phyloP scores from a whole-genome alignment of 495 filamentous ascomycete genomes.

The Trypethelium eluteriae region DNA sequence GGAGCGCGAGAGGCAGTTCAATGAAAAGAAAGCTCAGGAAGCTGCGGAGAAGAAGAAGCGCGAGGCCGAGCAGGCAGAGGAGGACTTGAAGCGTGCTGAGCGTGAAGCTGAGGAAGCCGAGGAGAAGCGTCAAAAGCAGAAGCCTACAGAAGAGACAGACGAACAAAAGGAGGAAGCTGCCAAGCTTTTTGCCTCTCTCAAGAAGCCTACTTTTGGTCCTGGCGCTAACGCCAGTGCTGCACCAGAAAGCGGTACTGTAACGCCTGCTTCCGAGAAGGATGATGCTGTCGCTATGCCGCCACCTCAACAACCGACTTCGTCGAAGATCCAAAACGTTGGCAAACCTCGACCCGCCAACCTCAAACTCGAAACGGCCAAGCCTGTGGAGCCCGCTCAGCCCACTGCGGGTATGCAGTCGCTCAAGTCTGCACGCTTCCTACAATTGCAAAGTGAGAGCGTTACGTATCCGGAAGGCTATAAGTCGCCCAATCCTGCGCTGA shows the following conservation, averaged over 20 bases:
- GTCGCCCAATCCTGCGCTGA: slow-evolving; percentile 86
- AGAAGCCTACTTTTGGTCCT: slow-evolving; percentile 47
- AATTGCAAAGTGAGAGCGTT: slow-evolving; percentile 53
- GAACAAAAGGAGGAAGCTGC: slow-evolving; percentile 32
- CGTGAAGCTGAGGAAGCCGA: slow-evolving; percentile 39
- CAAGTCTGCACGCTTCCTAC: slow-evolving; percentile 75
- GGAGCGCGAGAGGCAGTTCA: slow-evolving; percentile 33
- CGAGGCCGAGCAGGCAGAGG: slow-evolving; percentile 32
- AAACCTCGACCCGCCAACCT: slow-evolving; percentile 70
- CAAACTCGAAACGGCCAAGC: slow-evolving; percentile 73
- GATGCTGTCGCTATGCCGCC: slow-evolving; percentile 34
- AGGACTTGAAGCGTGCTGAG: slow-evolving; percentile 34
- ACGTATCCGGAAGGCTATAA: slow-evolving; percentile 71
- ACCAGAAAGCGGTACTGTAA: slow-evolving; percentile 49
- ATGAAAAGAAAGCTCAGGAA: slow-evolving; percentile 35
- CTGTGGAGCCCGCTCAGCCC: slow-evolving; percentile 79
- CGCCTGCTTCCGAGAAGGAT: slow-evolving; percentile 32
- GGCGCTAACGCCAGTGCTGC: slow-evolving; percentile 40
- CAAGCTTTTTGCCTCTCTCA: slow-evolving; percentile 47
- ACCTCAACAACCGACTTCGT: slow-evolving; percentile 27
- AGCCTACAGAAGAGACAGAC: slow-evolving; percentile 23
- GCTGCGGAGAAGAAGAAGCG: slow-evolving; percentile 27
- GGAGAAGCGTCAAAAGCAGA: slow-evolving; percentile 26
- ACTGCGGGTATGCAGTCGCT: slow-evolving; percentile 88
- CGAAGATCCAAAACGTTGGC: slow-evolving; percentile 39